Evolutionary conservation across 2,329 filamentous ascomycete genomes (phyloP).

Genomic region (Raffaelea ambrosiae): DNA sequence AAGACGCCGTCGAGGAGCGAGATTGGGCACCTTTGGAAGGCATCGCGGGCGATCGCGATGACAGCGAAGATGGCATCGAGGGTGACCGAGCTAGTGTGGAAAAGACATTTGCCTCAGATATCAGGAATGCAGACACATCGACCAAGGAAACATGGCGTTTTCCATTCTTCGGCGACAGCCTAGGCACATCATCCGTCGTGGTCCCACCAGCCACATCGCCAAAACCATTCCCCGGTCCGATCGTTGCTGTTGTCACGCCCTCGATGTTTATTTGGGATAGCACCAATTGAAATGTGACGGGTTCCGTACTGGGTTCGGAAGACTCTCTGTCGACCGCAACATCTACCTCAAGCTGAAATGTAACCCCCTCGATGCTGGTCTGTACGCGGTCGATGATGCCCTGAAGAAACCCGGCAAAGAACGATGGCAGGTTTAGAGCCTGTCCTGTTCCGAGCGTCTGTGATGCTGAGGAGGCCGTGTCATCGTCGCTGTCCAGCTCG

Average conservation of each 20-base stretch:
- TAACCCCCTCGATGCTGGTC: conserved; percentile 56
- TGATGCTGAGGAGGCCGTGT: conserved; percentile 25
- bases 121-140: conserved; percentile 54
- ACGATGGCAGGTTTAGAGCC: conserved; percentile 57
- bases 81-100: conserved; percentile 50
- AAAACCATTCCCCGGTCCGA: too few relatives aligned
- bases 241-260: conserved; percentile 42
- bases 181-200: too few relatives aligned
- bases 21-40: neutral
- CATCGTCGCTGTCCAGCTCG: conserved; percentile 21
- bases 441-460: conserved; percentile 57
- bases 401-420: conserved; percentile 64
- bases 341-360: conserved; percentile 56
- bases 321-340: conserved; percentile 35
- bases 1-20: conserved; percentile 11
- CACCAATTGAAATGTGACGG: conserved; percentile 56
- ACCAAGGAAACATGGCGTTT: conserved; percentile 58
- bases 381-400: conserved; percentile 65
- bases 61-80: conserved; percentile 48
- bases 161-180: conserved; percentile 45
- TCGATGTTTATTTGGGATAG: conserved; percentile 59
- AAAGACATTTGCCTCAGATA: conserved; percentile 60
- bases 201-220: too few relatives aligned
- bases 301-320: conserved; percentile 29
- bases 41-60: conserved; percentile 30